phyloP scores from a whole-genome alignment of 2,329 filamentous ascomycete genomes.

The Phoma sp. region DNA sequence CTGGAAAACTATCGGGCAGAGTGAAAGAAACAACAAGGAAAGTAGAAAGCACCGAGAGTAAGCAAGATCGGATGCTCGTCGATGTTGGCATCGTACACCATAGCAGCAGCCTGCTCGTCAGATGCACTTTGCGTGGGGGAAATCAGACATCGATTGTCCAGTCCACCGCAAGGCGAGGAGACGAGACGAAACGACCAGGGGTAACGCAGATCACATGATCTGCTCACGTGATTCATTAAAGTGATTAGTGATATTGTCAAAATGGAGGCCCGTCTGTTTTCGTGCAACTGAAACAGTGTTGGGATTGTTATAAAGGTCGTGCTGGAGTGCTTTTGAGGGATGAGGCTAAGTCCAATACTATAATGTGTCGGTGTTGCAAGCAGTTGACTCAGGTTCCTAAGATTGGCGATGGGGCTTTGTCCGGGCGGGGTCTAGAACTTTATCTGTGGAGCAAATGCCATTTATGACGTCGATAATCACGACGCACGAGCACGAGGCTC shows the following conservation, averaged over 20 bases:
- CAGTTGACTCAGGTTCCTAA: background rate
- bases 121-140: background rate
- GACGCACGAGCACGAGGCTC: slow-evolving; percentile 10
- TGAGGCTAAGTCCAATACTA: background rate
- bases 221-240: background rate
- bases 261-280: background rate
- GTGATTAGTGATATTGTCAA: too few relatives aligned
- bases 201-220: background rate
- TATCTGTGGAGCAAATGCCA: background rate
- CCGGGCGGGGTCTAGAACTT: slow-evolving; percentile 9
- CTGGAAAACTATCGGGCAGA: too few relatives aligned
- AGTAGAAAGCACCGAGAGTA: too few relatives aligned
- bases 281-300: background rate
- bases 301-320: too few relatives aligned
- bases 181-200: background rate
- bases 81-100: background rate
- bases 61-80: too few relatives aligned
- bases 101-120: background rate
- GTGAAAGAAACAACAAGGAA: too few relatives aligned
- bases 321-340: too few relatives aligned
- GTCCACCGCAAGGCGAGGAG: background rate
- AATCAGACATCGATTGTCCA: background rate
- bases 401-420: background rate
- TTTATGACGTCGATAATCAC: slow-evolving; percentile 2
- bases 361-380: slow-evolving; percentile 8